Percentiles rank a stretch among this genome's conserved stretches.
These are phyloP conservation scores for Letharia columbiana DNA, from an alignment of 495 filamentous ascomycete genomes.

Conservation along the genomic window DNA sequence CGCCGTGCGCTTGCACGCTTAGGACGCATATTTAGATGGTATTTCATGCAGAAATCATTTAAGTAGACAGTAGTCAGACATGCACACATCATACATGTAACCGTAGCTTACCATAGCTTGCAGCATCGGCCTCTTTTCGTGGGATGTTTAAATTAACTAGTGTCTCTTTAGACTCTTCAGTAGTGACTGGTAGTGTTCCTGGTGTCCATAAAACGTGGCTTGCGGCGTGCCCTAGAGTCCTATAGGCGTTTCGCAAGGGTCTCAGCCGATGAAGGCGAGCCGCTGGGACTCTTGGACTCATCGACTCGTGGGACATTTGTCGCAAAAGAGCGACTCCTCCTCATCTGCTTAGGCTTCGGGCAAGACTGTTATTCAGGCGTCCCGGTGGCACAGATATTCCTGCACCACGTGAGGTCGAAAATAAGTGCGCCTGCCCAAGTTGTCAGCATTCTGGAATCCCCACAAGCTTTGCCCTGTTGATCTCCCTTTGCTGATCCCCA, in stretches of 20 bases:
- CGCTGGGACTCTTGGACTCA: neutral
- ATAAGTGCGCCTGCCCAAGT: neutral
- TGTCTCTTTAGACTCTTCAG: neutral
- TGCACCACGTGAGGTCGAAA: neutral
- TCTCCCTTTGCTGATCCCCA: slow-evolving; percentile 12
- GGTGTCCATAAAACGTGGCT: neutral
- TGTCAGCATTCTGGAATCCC: neutral
- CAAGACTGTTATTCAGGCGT: neutral
- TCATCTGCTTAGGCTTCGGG: neutral
- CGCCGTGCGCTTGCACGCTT: slow-evolving; percentile 2
- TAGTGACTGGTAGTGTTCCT: neutral
- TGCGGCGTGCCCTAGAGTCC: neutral
- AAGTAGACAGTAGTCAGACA: neutral
- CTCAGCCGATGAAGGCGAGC: neutral
- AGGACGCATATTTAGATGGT: neutral
- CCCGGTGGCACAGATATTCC: neutral
- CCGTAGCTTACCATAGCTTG: neutral
- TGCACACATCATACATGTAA: neutral
- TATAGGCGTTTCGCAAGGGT: neutral
- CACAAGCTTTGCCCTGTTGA: neutral
- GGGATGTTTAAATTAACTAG: neutral
- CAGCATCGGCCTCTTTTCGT: slow-evolving; percentile 1
- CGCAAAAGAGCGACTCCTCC: neutral
- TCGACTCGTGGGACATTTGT: neutral
- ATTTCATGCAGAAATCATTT: neutral